Conservation (phyloP, 2,329 filamentous ascomycete genomes). For the Penicillium digitatum region DNA sequence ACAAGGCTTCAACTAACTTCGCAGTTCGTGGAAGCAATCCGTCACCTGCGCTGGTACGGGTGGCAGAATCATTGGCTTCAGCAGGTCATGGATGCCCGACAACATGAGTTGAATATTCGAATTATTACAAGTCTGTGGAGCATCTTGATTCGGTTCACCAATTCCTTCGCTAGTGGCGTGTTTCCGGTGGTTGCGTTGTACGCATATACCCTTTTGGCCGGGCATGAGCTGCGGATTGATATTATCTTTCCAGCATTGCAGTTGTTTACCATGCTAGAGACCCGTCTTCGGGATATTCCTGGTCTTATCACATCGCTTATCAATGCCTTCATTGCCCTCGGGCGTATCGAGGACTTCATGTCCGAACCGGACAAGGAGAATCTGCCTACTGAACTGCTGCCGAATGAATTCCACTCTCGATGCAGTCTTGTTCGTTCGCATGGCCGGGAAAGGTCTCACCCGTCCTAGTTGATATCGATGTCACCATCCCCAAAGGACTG, state of each 20-base stretch:
- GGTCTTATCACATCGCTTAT: conserved; percentile 69
- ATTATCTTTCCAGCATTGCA: conserved; percentile 83
- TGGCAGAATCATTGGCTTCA: conserved; percentile 74
- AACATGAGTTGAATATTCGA: conserved; percentile 63
- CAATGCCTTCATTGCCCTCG: conserved; percentile 78
- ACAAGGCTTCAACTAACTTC: conserved; percentile 72
- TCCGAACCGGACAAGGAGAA: conserved; percentile 76
- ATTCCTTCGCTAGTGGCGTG: conserved; percentile 65
- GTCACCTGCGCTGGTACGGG: conserved; percentile 75
- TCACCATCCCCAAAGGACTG: conserved; percentile 55
- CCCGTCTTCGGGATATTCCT: conserved; percentile 69
- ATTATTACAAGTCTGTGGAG: conserved; percentile 62
- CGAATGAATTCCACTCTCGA: conserved; percentile 31
- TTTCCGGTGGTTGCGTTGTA: conserved; percentile 80
- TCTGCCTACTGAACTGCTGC: conserved; percentile 42
- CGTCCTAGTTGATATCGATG: conserved; percentile 52
- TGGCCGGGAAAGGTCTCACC: conserved; percentile 67
- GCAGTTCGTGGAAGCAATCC: conserved; percentile 81
- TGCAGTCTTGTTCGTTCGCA: conserved; percentile 67
- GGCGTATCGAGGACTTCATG: conserved; percentile 83
- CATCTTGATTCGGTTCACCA: conserved; percentile 63
- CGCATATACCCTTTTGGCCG: conserved; percentile 70
- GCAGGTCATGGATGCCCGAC: conserved; percentile 64
- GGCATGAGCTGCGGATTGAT: conserved; percentile 67
- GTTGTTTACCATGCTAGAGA: conserved; percentile 71